Base-by-base conservation (phyloP, 352 stramenopile species). In the Globisporangium radiosum region DNA sequence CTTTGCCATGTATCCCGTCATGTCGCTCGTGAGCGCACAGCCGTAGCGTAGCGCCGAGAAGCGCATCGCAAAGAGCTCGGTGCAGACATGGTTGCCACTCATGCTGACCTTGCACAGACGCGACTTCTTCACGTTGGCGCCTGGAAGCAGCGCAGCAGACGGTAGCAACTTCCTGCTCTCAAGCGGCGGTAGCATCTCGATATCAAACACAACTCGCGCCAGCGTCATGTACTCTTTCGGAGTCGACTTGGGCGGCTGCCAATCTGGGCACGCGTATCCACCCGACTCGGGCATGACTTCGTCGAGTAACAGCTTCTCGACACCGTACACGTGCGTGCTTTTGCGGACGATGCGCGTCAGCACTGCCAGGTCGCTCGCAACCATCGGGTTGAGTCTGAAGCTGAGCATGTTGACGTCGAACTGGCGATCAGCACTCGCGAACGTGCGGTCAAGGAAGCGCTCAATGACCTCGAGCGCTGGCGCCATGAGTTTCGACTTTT, bases 381-480 rank as follows among this genome's bases (percentile, higher is more conserved):
- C 19, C 10, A 11, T 25, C 11, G n/a, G 1, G 8, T 45, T 53
- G 47, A 69, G 25, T 7, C 2, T 0, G 1, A 66, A 36, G 7
- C 62, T 19, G 33, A 69, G 48, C 14, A 39, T 19, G 19, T 6
- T 15, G 33, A 62, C 7, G 7, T 37, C 8, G 2, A 43, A 62
- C 40, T 62, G 56, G 40, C n/a, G 49, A 5, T 11, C 40, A 37
- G 56, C 14, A 25, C 19, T 11, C 3, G 56, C 47, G 13, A 62
- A 62, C 39, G 42, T 48, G 47, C 49, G 56, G 56, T 56, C 56
- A 15, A 61, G 48, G 40, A 61, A 42, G 37, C 19, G 15, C 56
- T 61, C 56, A 36, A 61, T 61, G 47, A 40, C 53, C 43, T 47
- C 42, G 7, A 64, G 43, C 33, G 44, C 44, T 7, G 13, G 7